Conservation (phyloP, 208 protist genomes). For the Paratrypanosoma confusum region DNA sequence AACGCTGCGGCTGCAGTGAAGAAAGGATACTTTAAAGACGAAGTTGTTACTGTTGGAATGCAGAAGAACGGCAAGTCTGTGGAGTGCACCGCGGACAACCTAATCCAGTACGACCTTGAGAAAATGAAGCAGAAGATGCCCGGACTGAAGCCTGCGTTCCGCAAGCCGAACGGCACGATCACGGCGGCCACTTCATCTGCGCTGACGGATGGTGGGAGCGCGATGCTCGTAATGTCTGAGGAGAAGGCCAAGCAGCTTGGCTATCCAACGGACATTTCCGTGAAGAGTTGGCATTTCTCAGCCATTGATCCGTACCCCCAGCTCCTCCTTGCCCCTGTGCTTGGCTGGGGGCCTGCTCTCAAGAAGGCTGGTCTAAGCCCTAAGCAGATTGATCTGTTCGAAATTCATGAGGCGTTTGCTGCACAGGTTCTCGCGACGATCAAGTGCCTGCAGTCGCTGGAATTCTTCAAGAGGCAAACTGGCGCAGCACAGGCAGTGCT, state of each 20-base stretch:
- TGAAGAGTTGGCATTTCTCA: conserved; percentile 62
- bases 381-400: conserved; percentile 77
- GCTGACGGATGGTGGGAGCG: conserved; percentile 72
- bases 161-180: conserved; percentile 63
- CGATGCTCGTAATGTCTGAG: conserved; percentile 79
- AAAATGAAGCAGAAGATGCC: conserved; percentile 56
- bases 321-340: conserved; percentile 70
- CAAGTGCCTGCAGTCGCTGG: conserved; percentile 45
- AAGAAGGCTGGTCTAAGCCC: conserved; percentile 53
- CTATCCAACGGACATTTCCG: conserved; percentile 51
- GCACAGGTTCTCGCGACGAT: conserved; percentile 78
- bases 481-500: conserved; percentile 19
- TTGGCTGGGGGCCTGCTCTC: conserved; percentile 61
- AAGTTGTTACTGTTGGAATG: conserved; percentile 46
- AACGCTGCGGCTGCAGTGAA: conserved; percentile 48
- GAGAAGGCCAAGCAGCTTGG: conserved; percentile 65
- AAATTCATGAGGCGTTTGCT: conserved; percentile 86
- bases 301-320: conserved; percentile 82
- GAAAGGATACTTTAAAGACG: conserved; percentile 63
- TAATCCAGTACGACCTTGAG: conserved; percentile 47
- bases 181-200: conserved; percentile 67
- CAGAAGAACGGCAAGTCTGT: conserved; percentile 26
- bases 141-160: conserved; percentile 61
- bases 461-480: conserved; percentile 60
- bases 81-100: conserved; percentile 42